Conservation (phyloP, 1,139 yeast genomes). For the Saccharomyces hybrid region DNA sequence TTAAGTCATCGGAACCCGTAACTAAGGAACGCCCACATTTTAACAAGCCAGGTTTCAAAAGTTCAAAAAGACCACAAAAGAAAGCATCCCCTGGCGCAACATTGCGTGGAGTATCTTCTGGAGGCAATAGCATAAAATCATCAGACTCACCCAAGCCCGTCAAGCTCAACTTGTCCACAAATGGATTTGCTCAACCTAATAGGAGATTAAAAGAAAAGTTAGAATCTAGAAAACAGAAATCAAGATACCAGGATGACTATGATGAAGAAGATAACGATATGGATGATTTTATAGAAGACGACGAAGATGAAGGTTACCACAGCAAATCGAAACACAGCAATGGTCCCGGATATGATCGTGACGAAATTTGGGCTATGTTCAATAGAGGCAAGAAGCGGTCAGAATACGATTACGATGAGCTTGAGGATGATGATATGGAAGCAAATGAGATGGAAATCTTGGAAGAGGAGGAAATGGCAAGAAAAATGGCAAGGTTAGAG, state of each 20-base stretch:
- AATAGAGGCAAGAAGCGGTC: constrained; percentile 52
- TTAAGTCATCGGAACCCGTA: not conserved
- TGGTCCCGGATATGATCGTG: constrained; percentile 56
- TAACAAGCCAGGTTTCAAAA: constrained; percentile 14
- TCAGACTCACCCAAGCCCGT: not conserved
- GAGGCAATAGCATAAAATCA: not conserved
- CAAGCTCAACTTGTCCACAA: not conserved
- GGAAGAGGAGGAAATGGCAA: constrained; percentile 68
- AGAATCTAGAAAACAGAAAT: constrained; percentile 10
- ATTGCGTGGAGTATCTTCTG: not conserved
- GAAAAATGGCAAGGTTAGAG: constrained; percentile 53
- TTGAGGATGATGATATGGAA: constrained; percentile 53
- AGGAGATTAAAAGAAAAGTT: constrained; percentile 17
- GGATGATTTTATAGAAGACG: constrained; percentile 50
- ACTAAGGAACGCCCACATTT: constrained; percentile 3
- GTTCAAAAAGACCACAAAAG: constrained; percentile 1
- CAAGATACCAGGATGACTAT: constrained; percentile 5
- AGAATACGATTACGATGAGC: constrained; percentile 39
- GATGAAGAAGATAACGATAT: constrained; percentile 30
- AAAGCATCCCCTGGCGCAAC: constrained; percentile 3
- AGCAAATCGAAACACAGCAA: constrained; percentile 11
- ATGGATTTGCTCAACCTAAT: constrained; percentile 11
- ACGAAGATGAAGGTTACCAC: constrained; percentile 42
- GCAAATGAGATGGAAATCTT: constrained; percentile 85
- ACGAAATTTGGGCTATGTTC: constrained; percentile 85